phyloP scores from a whole-genome alignment of 495 filamentous ascomycete genomes.

The Aspergillus wentii region DNA sequence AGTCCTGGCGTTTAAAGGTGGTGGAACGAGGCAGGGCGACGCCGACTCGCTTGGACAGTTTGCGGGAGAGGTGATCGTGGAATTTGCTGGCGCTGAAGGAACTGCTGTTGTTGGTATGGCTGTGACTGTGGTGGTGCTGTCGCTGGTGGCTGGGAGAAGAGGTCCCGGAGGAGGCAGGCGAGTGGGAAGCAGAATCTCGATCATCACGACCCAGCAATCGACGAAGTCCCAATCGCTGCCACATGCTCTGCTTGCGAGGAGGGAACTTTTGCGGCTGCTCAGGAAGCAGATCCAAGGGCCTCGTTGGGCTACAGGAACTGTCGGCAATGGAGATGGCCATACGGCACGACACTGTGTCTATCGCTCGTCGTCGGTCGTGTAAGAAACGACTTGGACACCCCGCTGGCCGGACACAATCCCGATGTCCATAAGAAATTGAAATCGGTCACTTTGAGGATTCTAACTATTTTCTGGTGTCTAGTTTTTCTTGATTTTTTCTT shows the following conservation, averaged over 20 bases:
- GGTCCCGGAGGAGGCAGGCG: conserved; percentile 8
- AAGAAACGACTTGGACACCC: conserved; percentile 31
- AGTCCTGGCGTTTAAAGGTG: conserved; percentile 77
- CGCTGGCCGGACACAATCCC: conserved; percentile 23
- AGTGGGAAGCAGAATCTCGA: conserved; percentile 26
- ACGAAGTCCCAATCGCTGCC: conserved; percentile 42
- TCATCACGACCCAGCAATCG: conserved; percentile 47
- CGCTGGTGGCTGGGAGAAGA: conserved; percentile 16
- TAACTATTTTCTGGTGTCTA: too few species aligned
- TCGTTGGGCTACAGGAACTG: conserved; percentile 34
- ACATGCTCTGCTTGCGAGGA: conserved; percentile 46
- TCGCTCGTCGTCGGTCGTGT: conserved; percentile 10
- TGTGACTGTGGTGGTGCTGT: conserved; percentile 12
- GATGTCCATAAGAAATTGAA: conserved; percentile 36
- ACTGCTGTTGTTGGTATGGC: conserved; percentile 11
- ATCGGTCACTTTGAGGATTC: too few species aligned
- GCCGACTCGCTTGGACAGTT: conserved; percentile 66
- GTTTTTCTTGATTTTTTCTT: not conserved
- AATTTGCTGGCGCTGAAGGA: conserved; percentile 23
- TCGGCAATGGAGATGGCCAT: conserved; percentile 45
- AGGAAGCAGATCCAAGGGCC: conserved; percentile 29
- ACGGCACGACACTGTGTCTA: conserved; percentile 22
- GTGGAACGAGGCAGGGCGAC: conserved; percentile 69
- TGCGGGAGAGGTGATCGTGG: conserved; percentile 44
- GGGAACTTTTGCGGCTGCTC: conserved; percentile 29